Conservation (phyloP, 2,329 filamentous ascomycete species). For the Zymoseptoria crescenta region DNA sequence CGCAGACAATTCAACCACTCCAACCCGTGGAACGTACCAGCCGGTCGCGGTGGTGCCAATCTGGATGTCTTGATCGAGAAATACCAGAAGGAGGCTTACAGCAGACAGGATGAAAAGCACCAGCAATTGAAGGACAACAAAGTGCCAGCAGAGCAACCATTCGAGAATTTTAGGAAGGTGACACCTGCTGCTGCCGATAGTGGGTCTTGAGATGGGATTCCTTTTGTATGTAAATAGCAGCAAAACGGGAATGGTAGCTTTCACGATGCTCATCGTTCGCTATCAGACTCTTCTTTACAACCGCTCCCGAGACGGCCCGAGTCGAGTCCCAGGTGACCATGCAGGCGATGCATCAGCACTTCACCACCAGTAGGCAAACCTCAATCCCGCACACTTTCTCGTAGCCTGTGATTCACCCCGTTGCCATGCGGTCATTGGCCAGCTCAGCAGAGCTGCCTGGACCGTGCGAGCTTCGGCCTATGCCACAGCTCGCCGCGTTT, state of each 20-base stretch:
- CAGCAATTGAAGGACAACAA: conserved; percentile 33
- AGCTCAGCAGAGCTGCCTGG: neutral
- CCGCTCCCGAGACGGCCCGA: too few species aligned
- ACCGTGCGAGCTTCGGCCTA: neutral
- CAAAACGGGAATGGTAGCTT: neutral
- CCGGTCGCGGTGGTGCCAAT: conserved; percentile 51
- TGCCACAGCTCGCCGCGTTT: neutral
- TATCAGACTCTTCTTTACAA: neutral
- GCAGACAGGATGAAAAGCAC: conserved; percentile 50
- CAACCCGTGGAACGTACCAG: conserved; percentile 56
- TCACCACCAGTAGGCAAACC: neutral
- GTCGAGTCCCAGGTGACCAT: too few species aligned
- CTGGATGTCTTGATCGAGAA: conserved; percentile 54
- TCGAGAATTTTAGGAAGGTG: conserved; percentile 19
- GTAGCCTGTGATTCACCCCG: neutral
- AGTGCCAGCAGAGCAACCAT: conserved; percentile 27
- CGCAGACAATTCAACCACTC: conserved; percentile 54
- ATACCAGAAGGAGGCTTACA: conserved; percentile 51
- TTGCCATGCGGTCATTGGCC: neutral
- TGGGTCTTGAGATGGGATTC: conserved; percentile 2
- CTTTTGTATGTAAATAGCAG: conserved; percentile 9
- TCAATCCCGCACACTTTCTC: neutral
- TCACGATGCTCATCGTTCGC: neutral
- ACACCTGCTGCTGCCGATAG: conserved; percentile 18
- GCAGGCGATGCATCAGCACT: too few species aligned